A percentile compares a stretch with the other conserved stretches of the same genome.
Evolutionary conservation across 768 basidiomycete genomes (phyloP).

Genomic region (Boletus tomentosulus): DNA sequence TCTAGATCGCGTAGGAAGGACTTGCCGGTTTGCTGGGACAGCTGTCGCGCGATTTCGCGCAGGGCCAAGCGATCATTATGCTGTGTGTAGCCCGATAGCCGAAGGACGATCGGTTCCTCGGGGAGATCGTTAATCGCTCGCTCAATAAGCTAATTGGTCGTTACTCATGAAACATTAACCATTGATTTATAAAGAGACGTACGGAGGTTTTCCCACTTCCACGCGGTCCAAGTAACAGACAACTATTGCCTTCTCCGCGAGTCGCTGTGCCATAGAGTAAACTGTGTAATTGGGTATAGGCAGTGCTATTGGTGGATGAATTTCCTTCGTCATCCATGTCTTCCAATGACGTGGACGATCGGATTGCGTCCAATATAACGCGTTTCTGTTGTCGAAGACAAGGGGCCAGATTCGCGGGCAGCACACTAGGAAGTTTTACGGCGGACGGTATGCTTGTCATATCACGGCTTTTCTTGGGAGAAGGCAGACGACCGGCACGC

Average conservation of each 20-base stretch:
- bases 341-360: constrained; percentile 22
- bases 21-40: constrained; percentile 71
- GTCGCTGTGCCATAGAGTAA: constrained; percentile 69
- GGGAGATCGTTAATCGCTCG: constrained; percentile 46
- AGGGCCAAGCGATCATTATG: constrained; percentile 86
- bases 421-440: constrained; percentile 21
- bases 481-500: not conserved
- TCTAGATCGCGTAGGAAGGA: constrained; percentile 41
- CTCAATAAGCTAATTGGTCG: constrained; percentile 51
- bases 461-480: constrained; percentile 12
- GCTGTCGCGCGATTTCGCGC: constrained; percentile 84
- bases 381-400: constrained; percentile 57
- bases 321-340: constrained; percentile 33
- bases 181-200: constrained; percentile 8
- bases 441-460: constrained; percentile 5
- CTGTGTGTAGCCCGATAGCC: constrained; percentile 83
- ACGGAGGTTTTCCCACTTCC: constrained; percentile 86
- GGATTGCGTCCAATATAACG: constrained; percentile 47
- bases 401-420: constrained; percentile 41
- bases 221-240: constrained; percentile 78
- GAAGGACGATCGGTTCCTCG: constrained; percentile 63
- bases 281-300: constrained; percentile 54
- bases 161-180: constrained; percentile 2
- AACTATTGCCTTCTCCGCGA: constrained; percentile 91
- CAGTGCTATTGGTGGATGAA: constrained; percentile 45